phyloP scores from a whole-genome alignment of 306 rosid species.

The Pterocarpus macrocarpus region DNA sequence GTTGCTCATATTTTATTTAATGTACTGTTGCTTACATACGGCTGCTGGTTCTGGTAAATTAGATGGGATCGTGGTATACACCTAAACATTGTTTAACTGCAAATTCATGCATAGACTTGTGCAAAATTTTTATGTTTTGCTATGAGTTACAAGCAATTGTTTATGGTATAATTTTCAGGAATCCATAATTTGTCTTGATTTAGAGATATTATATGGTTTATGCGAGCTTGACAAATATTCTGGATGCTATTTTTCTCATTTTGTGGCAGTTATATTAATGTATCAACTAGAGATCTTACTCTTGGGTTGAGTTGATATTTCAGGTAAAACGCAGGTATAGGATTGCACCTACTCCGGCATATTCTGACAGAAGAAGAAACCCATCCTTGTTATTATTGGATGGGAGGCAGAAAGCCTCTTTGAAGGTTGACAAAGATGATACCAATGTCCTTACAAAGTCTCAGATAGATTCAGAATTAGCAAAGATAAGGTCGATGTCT shows the following conservation, averaged over 20 bases:
- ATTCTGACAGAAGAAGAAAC: slow-evolving; percentile 67
- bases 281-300: slow-evolving; percentile 42
- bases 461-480: slow-evolving; percentile 81
- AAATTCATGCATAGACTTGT: slow-evolving; percentile 1
- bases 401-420: slow-evolving; percentile 66
- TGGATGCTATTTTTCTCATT: slow-evolving; percentile 24
- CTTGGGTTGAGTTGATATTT: slow-evolving; percentile 40
- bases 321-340: slow-evolving; percentile 90
- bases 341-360: slow-evolving; percentile 66
- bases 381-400: slow-evolving; percentile 56
- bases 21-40: slow-evolving; percentile 19
- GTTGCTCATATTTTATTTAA: not conserved
- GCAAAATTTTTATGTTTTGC: not conserved
- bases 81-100: slow-evolving; percentile 5
- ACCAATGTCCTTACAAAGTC: slow-evolving; percentile 57
- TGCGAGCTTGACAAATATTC: slow-evolving; percentile 28
- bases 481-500: slow-evolving; percentile 82
- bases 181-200: slow-evolving; percentile 33
- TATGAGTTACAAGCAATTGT: slow-evolving; percentile 18
- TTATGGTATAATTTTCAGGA: slow-evolving; percentile 1
- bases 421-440: slow-evolving; percentile 65
- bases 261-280: slow-evolving; percentile 23
- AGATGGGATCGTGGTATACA: not conserved
- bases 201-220: not conserved
- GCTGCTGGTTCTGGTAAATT: slow-evolving; percentile 27